Base-by-base conservation (phyloP, 306 rosid species). In the Cucurbita pepo region DNA sequence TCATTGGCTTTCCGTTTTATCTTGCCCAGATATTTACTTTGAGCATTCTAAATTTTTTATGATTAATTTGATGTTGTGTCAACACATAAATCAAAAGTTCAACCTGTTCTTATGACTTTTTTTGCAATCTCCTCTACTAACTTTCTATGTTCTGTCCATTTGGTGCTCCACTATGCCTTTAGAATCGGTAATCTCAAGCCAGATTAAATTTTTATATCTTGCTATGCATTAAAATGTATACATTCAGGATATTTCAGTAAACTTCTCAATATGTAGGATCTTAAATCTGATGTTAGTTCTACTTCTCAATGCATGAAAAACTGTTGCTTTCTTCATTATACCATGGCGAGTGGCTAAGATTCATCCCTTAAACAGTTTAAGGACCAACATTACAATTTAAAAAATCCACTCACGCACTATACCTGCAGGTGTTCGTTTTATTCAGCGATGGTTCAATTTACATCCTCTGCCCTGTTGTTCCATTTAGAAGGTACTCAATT, bases 381-480 rank as follows among this genome's bases (percentile, higher is more conserved):
- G 70, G 52, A 41, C 52, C 10, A 64, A 18, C n/a, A 57, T 22
- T 57, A 21, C 40, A 36, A 6, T 12, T 59, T 13, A 15, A 30
- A 40, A 8, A 62, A 16, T 4, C n/a, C 9, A 10, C 43, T 62
- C 16, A 38, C 50, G 22, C 18, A 75, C 13, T 58, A 44, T 22
- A 72, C 75, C 63, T 77, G 36, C 96, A 94, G 99, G 97, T 94
- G 83, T 94, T 91, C 81, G 56, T 91, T 82, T 82, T 85, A 83
- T 94, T 86, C 82, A 82, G 83, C 18, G 90, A 94, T 81, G 97
- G 99, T 81, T 82, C 95, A 75, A 72, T 85, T 76, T 94, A 83
- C 78, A 83, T 89, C 79, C 89, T 91, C 69, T 94, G 99, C 82
- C 97, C 97, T 3, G 70, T 94, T 76, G 90, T 88, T 85, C 96